These are phyloP conservation scores for Hanseniaspora meyeri DNA, from an alignment of 805 yeast species.

Conservation along the genomic window DNA sequence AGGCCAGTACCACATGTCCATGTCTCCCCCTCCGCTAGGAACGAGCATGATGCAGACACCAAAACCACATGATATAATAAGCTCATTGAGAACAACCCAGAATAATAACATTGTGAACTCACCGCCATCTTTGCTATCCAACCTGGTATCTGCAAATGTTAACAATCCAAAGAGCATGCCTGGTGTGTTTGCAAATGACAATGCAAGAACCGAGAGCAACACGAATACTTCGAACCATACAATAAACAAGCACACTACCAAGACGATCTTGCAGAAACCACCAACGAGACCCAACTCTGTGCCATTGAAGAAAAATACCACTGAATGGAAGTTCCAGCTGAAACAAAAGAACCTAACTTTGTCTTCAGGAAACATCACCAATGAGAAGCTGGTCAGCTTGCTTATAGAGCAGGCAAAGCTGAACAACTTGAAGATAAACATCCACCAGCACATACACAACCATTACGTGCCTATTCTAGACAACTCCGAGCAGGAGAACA, in stretches of 20 bases:
- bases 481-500: constrained; percentile 8
- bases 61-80: constrained; percentile 11
- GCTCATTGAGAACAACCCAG: constrained; percentile 11
- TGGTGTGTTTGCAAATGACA: neutral
- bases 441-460: constrained; percentile 80
- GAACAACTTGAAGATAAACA: constrained; percentile 47
- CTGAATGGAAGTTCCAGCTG: constrained; percentile 55
- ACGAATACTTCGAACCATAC: neutral
- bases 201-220: neutral
- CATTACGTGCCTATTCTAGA: constrained; percentile 43
- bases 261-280: neutral
- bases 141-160: neutral
- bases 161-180: neutral
- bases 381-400: constrained; percentile 43
- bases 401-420: constrained; percentile 49
- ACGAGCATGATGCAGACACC: constrained; percentile 5
- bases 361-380: constrained; percentile 40
- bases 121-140: neutral
- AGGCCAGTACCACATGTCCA: constrained; percentile 6
- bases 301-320: constrained; percentile 16
- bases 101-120: neutral
- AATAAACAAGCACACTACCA: neutral
- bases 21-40: constrained; percentile 8
- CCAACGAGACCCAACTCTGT: constrained; percentile 3
- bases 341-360: constrained; percentile 37